Conservation (phyloP, 495 filamentous ascomycete genomes). For the Aspergillus bertholletiae region DNA sequence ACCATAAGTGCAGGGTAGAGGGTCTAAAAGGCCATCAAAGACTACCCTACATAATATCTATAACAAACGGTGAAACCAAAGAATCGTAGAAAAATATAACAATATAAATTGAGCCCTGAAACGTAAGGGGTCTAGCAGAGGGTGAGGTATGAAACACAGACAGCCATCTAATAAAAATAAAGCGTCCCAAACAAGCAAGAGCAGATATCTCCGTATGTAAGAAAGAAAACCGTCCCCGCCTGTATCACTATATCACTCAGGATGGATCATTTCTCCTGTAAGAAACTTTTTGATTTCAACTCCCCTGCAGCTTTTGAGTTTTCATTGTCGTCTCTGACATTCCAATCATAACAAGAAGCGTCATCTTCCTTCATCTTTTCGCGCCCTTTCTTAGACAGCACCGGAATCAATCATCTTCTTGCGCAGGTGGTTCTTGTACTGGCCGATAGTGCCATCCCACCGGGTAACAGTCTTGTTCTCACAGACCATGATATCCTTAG, state of each 20-base stretch:
- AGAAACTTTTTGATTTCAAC: constrained; percentile 20
- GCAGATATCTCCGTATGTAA: constrained; percentile 17
- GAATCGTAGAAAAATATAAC: too few species aligned
- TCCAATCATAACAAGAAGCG: constrained; percentile 32
- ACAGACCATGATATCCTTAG: constrained; percentile 98
- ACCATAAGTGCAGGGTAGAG: not conserved
- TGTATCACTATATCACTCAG: constrained; percentile 8
- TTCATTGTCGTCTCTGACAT: constrained; percentile 39
- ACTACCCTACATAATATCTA: not conserved
- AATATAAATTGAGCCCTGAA: constrained; percentile 19
- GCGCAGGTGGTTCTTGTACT: constrained; percentile 97
- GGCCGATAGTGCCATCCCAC: constrained; percentile 86
- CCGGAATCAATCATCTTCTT: constrained; percentile 84
- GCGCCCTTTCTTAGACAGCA: constrained; percentile 36
- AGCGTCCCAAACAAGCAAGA: constrained; percentile 13
- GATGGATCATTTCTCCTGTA: constrained; percentile 21
- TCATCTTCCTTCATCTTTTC: not conserved
- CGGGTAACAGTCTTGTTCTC: constrained; percentile 87
- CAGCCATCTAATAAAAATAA: constrained; percentile 21
- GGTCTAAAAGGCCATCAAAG: not conserved
- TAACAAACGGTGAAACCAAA: not conserved
- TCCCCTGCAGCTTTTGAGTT: constrained; percentile 8
- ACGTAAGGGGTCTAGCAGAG: constrained; percentile 19
- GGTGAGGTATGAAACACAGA: constrained; percentile 23
- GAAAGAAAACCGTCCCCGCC: constrained; percentile 6